Conservation (phyloP, 495 filamentous ascomycete species). For the Cercophora samala region DNA sequence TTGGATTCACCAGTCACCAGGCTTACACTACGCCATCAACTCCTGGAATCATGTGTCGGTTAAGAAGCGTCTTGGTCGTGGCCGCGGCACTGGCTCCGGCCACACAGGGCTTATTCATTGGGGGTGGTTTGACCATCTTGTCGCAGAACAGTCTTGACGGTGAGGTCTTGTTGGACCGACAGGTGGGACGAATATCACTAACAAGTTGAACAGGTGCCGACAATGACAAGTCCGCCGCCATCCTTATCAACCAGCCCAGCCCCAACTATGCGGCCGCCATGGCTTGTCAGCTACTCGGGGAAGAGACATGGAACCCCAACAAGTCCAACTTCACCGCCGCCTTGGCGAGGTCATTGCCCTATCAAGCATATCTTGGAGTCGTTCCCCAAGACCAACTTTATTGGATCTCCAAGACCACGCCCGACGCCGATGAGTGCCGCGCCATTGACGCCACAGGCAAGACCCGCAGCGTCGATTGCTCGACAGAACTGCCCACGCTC, state of each 20-base stretch:
- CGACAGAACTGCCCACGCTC: slow-evolving; percentile 28
- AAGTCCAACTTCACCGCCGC: slow-evolving; percentile 30
- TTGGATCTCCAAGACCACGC: slow-evolving; percentile 33
- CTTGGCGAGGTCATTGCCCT: slow-evolving; percentile 31
- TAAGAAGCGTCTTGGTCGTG: neutral
- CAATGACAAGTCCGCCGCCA: slow-evolving; percentile 27
- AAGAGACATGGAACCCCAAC: slow-evolving; percentile 30
- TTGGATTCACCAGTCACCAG: neutral
- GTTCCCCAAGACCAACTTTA: slow-evolving; percentile 30
- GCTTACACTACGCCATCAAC: neutral
- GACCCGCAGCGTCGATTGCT: slow-evolving; percentile 21
- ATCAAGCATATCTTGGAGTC: slow-evolving; percentile 30
- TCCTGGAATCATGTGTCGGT: neutral
- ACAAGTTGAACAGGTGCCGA: slow-evolving; percentile 18
- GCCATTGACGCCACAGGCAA: slow-evolving; percentile 31
- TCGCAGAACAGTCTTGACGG: slow-evolving; percentile 30
- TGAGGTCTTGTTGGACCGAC: slow-evolving; percentile 1
- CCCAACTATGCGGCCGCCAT: slow-evolving; percentile 17
- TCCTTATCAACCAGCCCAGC: slow-evolving; percentile 30
- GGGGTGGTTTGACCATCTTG: slow-evolving; percentile 34
- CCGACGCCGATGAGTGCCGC: slow-evolving; percentile 21
- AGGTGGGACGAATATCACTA: neutral
- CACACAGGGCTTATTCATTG: slow-evolving; percentile 15
- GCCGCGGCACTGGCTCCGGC: neutral
- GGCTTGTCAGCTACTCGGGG: slow-evolving; percentile 31